Percentiles rank a stretch among this genome's conserved stretches.
These are phyloP conservation scores for Heteromeles arbutifolia DNA, from an alignment of 306 rosid species.

Conservation along the genomic window DNA sequence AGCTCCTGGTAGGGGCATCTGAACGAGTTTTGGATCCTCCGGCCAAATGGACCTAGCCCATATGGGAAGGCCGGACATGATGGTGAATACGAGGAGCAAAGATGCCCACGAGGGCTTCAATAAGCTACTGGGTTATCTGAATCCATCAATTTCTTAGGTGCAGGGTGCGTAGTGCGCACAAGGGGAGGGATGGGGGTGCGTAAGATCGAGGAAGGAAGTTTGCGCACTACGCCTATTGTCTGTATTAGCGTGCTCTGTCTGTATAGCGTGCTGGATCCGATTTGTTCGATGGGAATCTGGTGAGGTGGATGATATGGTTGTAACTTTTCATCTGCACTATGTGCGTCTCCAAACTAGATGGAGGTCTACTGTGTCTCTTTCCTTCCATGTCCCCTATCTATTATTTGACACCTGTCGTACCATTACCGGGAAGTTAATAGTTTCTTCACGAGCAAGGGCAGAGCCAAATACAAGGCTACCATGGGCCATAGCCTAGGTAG, in stretches of 20 bases:
- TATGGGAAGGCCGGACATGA: constrained; percentile 34
- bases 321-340: no score
- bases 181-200: not conserved
- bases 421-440: no score
- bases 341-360: no score
- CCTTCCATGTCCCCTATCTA: no score
- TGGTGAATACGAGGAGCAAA: constrained; percentile 38
- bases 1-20: constrained; percentile 24
- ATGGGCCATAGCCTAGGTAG: no score
- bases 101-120: constrained; percentile 37
- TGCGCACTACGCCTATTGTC: not conserved
- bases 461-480: no score
- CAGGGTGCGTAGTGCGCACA: constrained; percentile 5
- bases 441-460: no score
- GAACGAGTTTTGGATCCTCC: not conserved
- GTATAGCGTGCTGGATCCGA: constrained; percentile 10
- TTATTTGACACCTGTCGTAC: no score
- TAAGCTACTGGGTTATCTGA: constrained; percentile 25
- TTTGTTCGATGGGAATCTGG: not conserved
- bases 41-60: constrained; percentile 9
- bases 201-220: not conserved
- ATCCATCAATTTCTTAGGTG: constrained; percentile 34
- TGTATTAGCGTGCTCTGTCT: not conserved
- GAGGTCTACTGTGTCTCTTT: no score
- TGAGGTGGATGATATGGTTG: not conserved